Evolutionary conservation across 2,329 filamentous ascomycete species (phyloP).

Genomic region (Escovopsis sp.): DNA sequence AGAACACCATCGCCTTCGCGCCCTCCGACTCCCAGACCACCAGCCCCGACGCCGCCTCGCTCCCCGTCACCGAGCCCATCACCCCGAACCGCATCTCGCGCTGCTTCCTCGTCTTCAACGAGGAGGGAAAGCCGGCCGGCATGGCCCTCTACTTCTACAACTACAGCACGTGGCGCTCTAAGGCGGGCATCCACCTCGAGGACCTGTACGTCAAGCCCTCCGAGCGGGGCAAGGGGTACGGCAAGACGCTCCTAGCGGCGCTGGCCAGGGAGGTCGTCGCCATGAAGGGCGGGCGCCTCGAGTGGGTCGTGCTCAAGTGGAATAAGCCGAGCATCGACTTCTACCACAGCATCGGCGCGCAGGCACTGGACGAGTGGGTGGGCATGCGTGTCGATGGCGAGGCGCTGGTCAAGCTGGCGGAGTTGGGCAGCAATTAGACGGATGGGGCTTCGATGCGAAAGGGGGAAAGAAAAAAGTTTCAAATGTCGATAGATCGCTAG

Average conservation of each 20-base stretch:
- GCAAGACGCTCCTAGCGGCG: slow-evolving; percentile 55
- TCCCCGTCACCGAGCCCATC: slow-evolving; percentile 36
- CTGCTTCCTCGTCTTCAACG: slow-evolving; percentile 51
- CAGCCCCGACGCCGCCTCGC: slow-evolving; percentile 19
- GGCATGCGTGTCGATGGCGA: slow-evolving; percentile 60
- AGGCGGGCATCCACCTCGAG: slow-evolving; percentile 80
- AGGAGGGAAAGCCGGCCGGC: slow-evolving; percentile 38
- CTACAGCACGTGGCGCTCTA: slow-evolving; percentile 85
- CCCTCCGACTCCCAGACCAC: slow-evolving; percentile 30
- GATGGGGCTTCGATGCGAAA: background rate
- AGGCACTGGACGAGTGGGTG: slow-evolving; percentile 55
- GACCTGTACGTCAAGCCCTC: slow-evolving; percentile 69
- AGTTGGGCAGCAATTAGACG: slow-evolving; percentile 17
- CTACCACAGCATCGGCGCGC: slow-evolving; percentile 58
- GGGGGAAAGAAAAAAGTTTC: background rate
- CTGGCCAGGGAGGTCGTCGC: slow-evolving; percentile 66
- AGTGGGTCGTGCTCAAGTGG: slow-evolving; percentile 89
- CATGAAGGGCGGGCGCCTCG: slow-evolving; percentile 59
- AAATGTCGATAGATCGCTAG: background rate
- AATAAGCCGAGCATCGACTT: slow-evolving; percentile 83
- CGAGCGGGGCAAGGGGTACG: slow-evolving; percentile 64
- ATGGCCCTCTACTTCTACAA: slow-evolving; percentile 93
- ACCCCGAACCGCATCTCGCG: slow-evolving; percentile 50
- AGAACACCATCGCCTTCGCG: slow-evolving; percentile 65
- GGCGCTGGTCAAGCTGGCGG: slow-evolving; percentile 43